These are phyloP conservation scores for Xylariaceae sp. DNA, from an alignment of 2,329 filamentous ascomycete species.

Conservation along the genomic window DNA sequence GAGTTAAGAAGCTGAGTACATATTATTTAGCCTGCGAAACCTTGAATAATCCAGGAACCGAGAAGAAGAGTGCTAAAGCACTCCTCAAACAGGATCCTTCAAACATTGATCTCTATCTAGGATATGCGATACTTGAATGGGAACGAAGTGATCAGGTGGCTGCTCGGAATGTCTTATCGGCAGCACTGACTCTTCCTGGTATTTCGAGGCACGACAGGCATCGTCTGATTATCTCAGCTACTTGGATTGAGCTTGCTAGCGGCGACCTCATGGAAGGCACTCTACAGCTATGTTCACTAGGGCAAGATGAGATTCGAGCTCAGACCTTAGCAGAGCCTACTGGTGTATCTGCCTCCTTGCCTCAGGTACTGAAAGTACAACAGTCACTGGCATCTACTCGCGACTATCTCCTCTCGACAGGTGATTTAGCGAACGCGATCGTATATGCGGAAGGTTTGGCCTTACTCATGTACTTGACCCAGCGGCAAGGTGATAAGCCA, in stretches of 20 bases:
- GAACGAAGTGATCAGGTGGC: constrained; percentile 51
- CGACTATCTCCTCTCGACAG: constrained; percentile 51
- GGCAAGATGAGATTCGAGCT: constrained; percentile 25
- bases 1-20: constrained; percentile 54
- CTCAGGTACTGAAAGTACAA: constrained; percentile 46
- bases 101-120: constrained; percentile 68
- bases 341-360: constrained; percentile 24
- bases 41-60: constrained; percentile 45
- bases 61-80: constrained; percentile 67
- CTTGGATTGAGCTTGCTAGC: constrained; percentile 60
- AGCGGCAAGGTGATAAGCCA: constrained; percentile 36
- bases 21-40: constrained; percentile 69
- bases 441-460: constrained; percentile 58
- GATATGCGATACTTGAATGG: constrained; percentile 70
- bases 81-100: constrained; percentile 66
- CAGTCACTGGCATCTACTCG: constrained; percentile 50
- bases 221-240: constrained; percentile 57
- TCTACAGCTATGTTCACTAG: constrained; percentile 35
- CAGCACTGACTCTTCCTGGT: constrained; percentile 47
- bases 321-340: constrained; percentile 7
- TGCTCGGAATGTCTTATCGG: constrained; percentile 61
- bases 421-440: constrained; percentile 43
- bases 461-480: constrained; percentile 63
- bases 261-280: constrained; percentile 31
- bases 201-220: constrained; percentile 19